These are phyloP conservation scores for Cardamine chenopodiifolia DNA, from an alignment of 345 rosid species.

Conservation along the genomic window DNA sequence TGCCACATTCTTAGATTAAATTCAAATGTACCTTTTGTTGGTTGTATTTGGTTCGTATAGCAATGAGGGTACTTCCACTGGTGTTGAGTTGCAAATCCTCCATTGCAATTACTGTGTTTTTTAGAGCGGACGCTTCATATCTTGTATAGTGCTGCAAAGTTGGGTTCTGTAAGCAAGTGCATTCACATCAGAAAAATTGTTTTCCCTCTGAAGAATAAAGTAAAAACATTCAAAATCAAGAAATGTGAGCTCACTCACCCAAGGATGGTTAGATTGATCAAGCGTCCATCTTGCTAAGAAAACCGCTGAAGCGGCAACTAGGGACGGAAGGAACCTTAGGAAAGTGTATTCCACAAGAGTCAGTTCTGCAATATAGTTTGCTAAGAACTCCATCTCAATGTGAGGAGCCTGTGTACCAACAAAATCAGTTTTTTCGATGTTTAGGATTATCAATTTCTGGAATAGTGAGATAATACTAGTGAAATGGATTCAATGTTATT, in stretches of 20 bases:
- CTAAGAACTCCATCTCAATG: slow-evolving; percentile 68
- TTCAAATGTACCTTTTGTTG: slow-evolving; percentile 61
- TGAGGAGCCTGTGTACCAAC: slow-evolving; percentile 48
- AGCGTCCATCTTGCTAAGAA: slow-evolving; percentile 86
- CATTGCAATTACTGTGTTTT: slow-evolving; percentile 64
- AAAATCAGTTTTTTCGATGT: neutral
- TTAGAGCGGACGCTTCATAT: slow-evolving; percentile 59
- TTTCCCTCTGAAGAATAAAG: neutral
- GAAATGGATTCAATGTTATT: slow-evolving; percentile 11
- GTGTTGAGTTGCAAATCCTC: slow-evolving; percentile 71
- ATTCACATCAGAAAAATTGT: neutral
- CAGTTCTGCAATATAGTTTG: slow-evolving; percentile 76
- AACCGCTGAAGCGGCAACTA: slow-evolving; percentile 81
- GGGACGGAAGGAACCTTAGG: slow-evolving; percentile 69
- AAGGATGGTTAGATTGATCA: slow-evolving; percentile 70
- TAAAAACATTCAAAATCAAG: neutral
- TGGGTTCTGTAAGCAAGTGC: slow-evolving; percentile 52
- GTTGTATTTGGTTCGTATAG: slow-evolving; percentile 70
- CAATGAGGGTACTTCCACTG: slow-evolving; percentile 57
- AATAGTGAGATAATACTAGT: neutral
- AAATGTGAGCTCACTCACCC: slow-evolving; percentile 63
- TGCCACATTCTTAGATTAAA: neutral
- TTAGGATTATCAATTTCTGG: slow-evolving; percentile 8
- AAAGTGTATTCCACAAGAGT: slow-evolving; percentile 70
- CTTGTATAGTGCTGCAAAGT: slow-evolving; percentile 79